Conservation (phyloP, 208 protist genomes). For the Trypanosoma grayi region DNA sequence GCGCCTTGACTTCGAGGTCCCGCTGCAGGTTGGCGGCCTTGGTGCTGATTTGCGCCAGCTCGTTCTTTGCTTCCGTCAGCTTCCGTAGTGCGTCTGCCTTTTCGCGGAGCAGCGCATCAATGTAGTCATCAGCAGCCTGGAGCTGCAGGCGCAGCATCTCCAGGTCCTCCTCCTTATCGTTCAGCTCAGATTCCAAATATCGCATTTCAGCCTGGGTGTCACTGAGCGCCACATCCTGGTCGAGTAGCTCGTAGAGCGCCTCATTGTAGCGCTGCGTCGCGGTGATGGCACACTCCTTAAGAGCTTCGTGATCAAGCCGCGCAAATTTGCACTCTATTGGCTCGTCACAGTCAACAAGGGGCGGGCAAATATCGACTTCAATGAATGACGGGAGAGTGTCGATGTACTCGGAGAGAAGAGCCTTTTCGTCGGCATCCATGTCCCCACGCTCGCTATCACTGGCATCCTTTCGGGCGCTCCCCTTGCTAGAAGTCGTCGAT, state of each 20-base stretch:
- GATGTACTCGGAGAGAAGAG: constrained; percentile 11
- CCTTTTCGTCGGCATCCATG: background rate
- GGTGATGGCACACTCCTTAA: background rate
- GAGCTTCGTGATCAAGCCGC: constrained; percentile 1
- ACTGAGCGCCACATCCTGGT: constrained; percentile 26
- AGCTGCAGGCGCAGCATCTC: constrained; percentile 42
- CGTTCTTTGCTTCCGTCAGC: constrained; percentile 51
- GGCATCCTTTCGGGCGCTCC: background rate
- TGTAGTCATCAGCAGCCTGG: constrained; percentile 32
- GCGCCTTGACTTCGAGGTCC: constrained; percentile 5
- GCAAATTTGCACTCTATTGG: background rate
- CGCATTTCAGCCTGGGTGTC: constrained; percentile 26
- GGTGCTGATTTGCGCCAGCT: constrained; percentile 41
- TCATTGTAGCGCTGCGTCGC: background rate
- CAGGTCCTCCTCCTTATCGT: constrained; percentile 28
- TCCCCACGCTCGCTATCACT: constrained; percentile 3
- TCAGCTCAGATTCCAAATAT: constrained; percentile 32
- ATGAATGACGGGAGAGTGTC: constrained; percentile 11
- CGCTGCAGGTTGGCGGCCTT: constrained; percentile 18
- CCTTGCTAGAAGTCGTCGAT: background rate
- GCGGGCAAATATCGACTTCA: constrained; percentile 7
- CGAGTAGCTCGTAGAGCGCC: constrained; percentile 30
- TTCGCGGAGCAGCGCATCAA: constrained; percentile 35
- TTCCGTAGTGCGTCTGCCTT: constrained; percentile 43
- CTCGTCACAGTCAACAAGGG: background rate